phyloP scores from a whole-genome alignment of 2,329 filamentous ascomycete genomes.

The Apiospora hydei region DNA sequence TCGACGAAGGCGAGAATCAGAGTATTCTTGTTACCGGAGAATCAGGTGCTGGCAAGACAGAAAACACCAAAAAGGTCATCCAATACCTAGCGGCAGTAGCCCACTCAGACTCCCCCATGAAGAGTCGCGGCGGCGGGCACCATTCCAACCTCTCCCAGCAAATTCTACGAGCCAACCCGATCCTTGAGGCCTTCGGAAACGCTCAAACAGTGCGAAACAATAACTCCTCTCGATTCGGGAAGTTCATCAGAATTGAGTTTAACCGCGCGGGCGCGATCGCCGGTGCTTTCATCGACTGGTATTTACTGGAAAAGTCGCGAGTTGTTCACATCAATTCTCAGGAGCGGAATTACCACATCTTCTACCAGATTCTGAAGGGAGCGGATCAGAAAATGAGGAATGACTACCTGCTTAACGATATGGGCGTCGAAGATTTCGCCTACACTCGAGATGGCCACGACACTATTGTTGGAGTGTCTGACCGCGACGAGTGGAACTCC shows the following conservation, averaged over 20 bases:
- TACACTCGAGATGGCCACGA: slow-evolving; percentile 94
- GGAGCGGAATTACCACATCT: slow-evolving; percentile 96
- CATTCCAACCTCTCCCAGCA: slow-evolving; percentile 93
- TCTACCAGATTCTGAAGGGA: slow-evolving; percentile 93
- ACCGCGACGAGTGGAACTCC: slow-evolving; percentile 86
- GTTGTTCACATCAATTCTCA: slow-evolving; percentile 87
- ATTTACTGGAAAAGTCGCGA: slow-evolving; percentile 95
- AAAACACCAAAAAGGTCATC: slow-evolving; percentile 99
- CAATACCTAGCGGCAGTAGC: slow-evolving; percentile 97
- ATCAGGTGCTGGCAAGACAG: slow-evolving; percentile 96
- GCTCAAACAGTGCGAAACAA: slow-evolving; percentile 98
- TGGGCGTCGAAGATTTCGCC: slow-evolving; percentile 85
- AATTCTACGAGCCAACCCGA: slow-evolving; percentile 94
- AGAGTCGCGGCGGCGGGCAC: slow-evolving; percentile 59
- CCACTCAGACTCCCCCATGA: slow-evolving; percentile 75
- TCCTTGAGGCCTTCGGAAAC: slow-evolving; percentile 97
- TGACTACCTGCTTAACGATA: slow-evolving; percentile 76
- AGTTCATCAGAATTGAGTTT: slow-evolving; percentile 98
- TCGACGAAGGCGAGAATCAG: slow-evolving; percentile 95
- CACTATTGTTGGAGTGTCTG: slow-evolving; percentile 87
- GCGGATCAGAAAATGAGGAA: slow-evolving; percentile 77
- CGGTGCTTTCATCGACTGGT: slow-evolving; percentile 98
- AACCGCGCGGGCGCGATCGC: slow-evolving; percentile 86
- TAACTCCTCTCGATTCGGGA: slow-evolving; percentile 97
- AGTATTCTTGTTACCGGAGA: slow-evolving; percentile 98